A percentile compares a stretch with the other conserved stretches of the same genome.
phyloP scores from a whole-genome alignment of 2,329 filamentous ascomycete genomes.

The Colletotrichum karsti region DNA sequence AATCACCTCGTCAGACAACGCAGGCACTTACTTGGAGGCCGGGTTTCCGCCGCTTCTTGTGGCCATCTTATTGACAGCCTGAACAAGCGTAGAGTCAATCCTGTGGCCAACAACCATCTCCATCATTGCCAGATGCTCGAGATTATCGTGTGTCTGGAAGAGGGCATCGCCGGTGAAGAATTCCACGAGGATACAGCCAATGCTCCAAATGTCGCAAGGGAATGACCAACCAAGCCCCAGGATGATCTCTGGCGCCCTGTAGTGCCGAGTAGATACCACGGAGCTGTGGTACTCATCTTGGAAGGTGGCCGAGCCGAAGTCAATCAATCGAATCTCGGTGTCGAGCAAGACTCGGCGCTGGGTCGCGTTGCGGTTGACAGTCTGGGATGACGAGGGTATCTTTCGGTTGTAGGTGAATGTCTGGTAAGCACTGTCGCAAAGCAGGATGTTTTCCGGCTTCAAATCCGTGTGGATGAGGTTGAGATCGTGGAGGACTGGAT shows the following conservation, averaged over 20 bases:
- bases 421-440: constrained; percentile 72
- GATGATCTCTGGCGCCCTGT: constrained; percentile 76
- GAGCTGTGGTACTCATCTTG: constrained; percentile 79
- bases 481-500: constrained; percentile 87
- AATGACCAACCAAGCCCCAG: constrained; percentile 76
- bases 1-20: not conserved
- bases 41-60: constrained; percentile 66
- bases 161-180: constrained; percentile 77
- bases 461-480: constrained; percentile 94
- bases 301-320: constrained; percentile 77
- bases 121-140: constrained; percentile 82
- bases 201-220: constrained; percentile 79
- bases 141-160: constrained; percentile 77
- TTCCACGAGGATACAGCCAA: constrained; percentile 76
- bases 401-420: constrained; percentile 76
- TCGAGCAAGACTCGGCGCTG: constrained; percentile 72
- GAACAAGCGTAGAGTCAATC: constrained; percentile 67
- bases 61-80: constrained; percentile 64
- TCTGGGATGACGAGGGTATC: constrained; percentile 73
- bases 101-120: constrained; percentile 69
- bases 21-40: constrained; percentile 67
- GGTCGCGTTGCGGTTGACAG: constrained; percentile 66
- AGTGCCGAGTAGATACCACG: constrained; percentile 75
- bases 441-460: constrained; percentile 76
- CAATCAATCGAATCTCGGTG: constrained; percentile 75